phyloP scores from a whole-genome alignment of 495 filamentous ascomycete genomes.

The Pseudoneurospora amorphoporcata region DNA sequence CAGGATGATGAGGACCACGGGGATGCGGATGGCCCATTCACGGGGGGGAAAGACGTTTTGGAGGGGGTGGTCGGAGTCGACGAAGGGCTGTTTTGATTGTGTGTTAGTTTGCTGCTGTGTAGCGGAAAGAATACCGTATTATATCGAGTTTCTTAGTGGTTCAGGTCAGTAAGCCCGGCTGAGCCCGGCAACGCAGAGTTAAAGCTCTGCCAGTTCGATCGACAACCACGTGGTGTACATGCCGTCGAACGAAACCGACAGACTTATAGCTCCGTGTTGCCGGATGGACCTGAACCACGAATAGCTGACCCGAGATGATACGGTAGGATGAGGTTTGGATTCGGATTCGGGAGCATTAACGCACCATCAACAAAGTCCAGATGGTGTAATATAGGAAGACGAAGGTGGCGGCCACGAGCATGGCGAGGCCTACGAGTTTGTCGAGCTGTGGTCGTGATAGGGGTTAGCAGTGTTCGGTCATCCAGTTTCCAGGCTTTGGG shows the following conservation, averaged over 20 bases:
- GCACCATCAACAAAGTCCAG: slow-evolving; percentile 95
- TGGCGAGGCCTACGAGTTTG: slow-evolving; percentile 89
- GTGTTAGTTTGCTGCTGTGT: background rate
- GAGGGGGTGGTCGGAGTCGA: slow-evolving; percentile 85
- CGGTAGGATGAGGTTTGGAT: too few species aligned
- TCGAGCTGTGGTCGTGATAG: slow-evolving; percentile 56
- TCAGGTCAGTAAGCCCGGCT: too few species aligned
- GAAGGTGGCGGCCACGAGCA: slow-evolving; percentile 89
- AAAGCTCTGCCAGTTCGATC: too few species aligned
- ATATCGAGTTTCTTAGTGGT: too few species aligned
- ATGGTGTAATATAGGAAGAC: slow-evolving; percentile 98
- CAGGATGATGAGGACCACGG: slow-evolving; percentile 88
- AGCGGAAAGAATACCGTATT: too few species aligned
- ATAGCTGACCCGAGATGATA: too few species aligned
- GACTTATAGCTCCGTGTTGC: too few species aligned
- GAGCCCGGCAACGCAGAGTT: too few species aligned
- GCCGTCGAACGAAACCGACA: too few species aligned
- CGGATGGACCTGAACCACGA: too few species aligned
- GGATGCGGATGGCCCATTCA: slow-evolving; percentile 97
- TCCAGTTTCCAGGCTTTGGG: background rate
- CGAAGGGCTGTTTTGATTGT: slow-evolving; percentile 63
- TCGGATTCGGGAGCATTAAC: slow-evolving; percentile 6
- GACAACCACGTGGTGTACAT: too few species aligned
- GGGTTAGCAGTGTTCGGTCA: slow-evolving; percentile 6
- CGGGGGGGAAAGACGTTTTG: slow-evolving; percentile 94